Conservation (phyloP, 257 asterid genomes). For the Henckelia pumila region DNA sequence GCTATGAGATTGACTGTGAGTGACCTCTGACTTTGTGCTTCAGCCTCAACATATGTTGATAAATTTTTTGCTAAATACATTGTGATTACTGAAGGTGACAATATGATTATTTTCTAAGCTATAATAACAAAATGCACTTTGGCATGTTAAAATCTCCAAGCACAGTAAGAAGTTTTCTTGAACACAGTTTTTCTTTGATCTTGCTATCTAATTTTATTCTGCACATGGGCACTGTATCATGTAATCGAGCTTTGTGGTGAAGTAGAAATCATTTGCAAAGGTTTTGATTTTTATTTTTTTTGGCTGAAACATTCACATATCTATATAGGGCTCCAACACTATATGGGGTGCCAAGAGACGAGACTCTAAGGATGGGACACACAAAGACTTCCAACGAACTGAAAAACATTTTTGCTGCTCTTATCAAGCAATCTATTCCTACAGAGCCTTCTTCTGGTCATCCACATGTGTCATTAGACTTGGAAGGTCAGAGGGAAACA, state of each 20-base stretch:
- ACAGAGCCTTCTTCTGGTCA: constrained; percentile 51
- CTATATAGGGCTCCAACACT: constrained; percentile 76
- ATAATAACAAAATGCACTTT: background rate
- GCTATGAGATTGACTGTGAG: background rate
- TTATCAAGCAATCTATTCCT: constrained; percentile 73
- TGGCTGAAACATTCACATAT: constrained; percentile 20
- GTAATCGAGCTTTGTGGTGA: background rate
- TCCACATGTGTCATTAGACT: constrained; percentile 36
- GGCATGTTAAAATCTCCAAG: constrained; percentile 1
- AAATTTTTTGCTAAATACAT: no score
- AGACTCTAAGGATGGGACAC: constrained; percentile 87
- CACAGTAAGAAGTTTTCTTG: constrained; percentile 1
- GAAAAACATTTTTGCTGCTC: constrained; percentile 80
- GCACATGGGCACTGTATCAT: background rate
- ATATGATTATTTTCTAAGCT: background rate
- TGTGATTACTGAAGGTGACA: background rate
- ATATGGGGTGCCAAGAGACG: constrained; percentile 90
- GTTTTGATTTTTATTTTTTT: background rate
- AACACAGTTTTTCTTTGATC: background rate
- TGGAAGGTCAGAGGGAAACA: constrained; percentile 41
- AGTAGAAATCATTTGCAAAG: constrained; percentile 4
- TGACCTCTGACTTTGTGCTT: background rate
- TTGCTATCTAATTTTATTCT: background rate
- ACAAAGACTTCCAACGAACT: constrained; percentile 77
- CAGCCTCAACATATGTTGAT: background rate